These are phyloP conservation scores for Rosa hybrid DNA, from an alignment of 331 rosid species.

Conservation along the genomic window DNA sequence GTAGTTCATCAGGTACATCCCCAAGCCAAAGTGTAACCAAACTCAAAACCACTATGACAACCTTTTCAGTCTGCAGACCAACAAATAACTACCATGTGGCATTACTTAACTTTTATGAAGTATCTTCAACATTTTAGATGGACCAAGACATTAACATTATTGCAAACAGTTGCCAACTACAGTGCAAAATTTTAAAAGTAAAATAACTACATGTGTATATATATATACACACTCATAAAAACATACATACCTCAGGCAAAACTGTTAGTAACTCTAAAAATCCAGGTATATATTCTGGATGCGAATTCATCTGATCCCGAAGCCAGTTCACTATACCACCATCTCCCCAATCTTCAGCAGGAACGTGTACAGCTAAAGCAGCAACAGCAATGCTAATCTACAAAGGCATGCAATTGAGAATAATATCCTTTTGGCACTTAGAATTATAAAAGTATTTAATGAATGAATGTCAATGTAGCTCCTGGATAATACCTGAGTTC, in stretches of 20 bases:
- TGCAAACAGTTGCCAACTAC: not conserved
- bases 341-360: slow-evolving; percentile 98
- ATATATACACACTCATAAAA: too few species aligned
- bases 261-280: slow-evolving; percentile 97
- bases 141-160: not conserved
- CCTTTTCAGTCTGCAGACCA: not conserved
- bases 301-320: slow-evolving; percentile 91
- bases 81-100: not conserved
- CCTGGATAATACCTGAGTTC: slow-evolving; percentile 82
- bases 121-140: not conserved
- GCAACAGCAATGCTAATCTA: slow-evolving; percentile 99
- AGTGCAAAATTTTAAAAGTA: not conserved
- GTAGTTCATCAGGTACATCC: not conserved
- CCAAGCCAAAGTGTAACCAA: not conserved
- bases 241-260: slow-evolving; percentile 81
- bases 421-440: slow-evolving; percentile 21
- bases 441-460: not conserved
- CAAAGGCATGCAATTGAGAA: slow-evolving; percentile 38
- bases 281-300: slow-evolving; percentile 97
- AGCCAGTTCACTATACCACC: slow-evolving; percentile 99
- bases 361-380: slow-evolving; percentile 98
- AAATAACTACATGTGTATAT: not conserved
- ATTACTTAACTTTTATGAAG: not conserved
- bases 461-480: slow-evolving; percentile 12
- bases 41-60: not conserved